Evolutionary conservation across 345 rosid species (phyloP).

Genomic region (Trapa incisa): DNA sequence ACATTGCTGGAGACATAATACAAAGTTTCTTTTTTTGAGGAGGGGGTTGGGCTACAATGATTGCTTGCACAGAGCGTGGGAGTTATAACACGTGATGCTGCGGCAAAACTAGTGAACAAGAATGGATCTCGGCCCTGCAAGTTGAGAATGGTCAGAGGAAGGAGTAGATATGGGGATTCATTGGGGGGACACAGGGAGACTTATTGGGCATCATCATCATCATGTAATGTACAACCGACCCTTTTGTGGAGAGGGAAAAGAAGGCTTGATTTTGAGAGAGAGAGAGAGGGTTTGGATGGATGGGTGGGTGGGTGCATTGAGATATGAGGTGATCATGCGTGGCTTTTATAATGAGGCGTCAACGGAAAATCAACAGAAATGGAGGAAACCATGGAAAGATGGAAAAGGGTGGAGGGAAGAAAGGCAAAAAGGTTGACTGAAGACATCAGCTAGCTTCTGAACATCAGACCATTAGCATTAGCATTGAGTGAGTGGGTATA

Average conservation of each 20-base stretch:
- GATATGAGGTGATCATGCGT: not conserved
- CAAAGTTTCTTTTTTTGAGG: too few species aligned
- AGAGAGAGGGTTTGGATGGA: too few species aligned
- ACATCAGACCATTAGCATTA: too few species aligned
- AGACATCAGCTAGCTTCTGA: too few species aligned
- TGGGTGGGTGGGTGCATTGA: not conserved
- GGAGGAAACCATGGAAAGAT: not conserved
- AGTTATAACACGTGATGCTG: not conserved
- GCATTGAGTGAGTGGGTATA: too few species aligned
- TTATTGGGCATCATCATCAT: not conserved
- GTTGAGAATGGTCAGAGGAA: not conserved
- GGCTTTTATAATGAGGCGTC: not conserved
- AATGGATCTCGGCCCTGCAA: not conserved
- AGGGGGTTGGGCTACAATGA: too few species aligned
- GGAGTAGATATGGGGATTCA: too few species aligned
- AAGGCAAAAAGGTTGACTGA: not conserved
- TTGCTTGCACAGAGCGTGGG: not conserved
- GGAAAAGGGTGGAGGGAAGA: not conserved
- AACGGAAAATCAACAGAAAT: not conserved
- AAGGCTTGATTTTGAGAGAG: not conserved
- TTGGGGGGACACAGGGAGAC: too few species aligned
- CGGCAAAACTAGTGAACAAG: not conserved
- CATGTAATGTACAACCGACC: not conserved
- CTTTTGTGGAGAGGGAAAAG: not conserved
- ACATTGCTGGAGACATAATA: conserved; percentile 46